Conservation (phyloP, 2,329 filamentous ascomycete genomes). For the Verticillium nubilum region DNA sequence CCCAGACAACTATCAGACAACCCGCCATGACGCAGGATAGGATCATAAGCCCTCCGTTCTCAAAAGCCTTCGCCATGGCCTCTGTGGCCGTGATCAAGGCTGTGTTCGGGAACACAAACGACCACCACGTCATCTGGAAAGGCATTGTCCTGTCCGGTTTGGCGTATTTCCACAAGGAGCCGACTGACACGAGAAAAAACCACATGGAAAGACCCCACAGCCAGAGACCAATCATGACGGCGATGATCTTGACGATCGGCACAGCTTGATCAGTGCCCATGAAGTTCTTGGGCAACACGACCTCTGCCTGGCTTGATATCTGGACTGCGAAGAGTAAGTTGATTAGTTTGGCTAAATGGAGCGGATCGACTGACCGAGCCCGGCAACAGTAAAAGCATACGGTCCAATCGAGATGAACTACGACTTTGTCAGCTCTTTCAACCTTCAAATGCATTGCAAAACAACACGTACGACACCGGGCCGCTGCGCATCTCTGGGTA, state of each 20-base stretch:
- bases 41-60: conserved; percentile 55
- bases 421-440: not conserved
- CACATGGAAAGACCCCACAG: conserved; percentile 78
- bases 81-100: conserved; percentile 71
- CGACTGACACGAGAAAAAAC: conserved; percentile 79
- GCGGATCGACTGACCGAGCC: conserved; percentile 27
- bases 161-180: conserved; percentile 66
- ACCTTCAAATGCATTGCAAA: not conserved
- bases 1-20: conserved; percentile 62
- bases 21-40: conserved; percentile 63
- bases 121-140: conserved; percentile 84
- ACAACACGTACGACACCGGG: conserved; percentile 58
- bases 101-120: conserved; percentile 77
- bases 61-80: conserved; percentile 59
- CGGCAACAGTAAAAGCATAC: conserved; percentile 51
- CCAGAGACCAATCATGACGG: conserved; percentile 66
- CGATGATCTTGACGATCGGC: conserved; percentile 39
- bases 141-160: conserved; percentile 52
- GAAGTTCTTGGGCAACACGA: conserved; percentile 37
- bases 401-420: conserved; percentile 81
- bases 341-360: not conserved
- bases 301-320: conserved; percentile 35
- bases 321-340: conserved; percentile 23
- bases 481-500: conserved; percentile 68
- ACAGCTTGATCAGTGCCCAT: conserved; percentile 34